phyloP scores from a whole-genome alignment of 2,329 filamentous ascomycete species.

The Microascus cirrosus region DNA sequence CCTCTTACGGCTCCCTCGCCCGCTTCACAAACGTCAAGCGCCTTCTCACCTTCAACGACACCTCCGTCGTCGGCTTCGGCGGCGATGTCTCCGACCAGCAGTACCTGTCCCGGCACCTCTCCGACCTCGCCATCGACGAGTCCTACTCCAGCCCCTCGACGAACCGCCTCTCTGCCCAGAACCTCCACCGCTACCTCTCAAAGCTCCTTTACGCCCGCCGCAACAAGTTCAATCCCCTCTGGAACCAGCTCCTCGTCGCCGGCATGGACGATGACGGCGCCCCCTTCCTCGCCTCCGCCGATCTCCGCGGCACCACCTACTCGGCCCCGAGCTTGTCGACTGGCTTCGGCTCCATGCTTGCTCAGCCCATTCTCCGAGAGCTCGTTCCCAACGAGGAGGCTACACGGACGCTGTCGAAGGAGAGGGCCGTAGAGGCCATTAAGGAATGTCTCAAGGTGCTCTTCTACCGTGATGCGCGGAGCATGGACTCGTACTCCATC shows the following conservation, averaged over 20 bases:
- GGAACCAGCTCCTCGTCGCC: conserved; percentile 90
- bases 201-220: conserved; percentile 95
- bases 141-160: conserved; percentile 51
- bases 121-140: conserved; percentile 77
- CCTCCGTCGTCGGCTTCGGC: conserved; percentile 82
- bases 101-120: conserved; percentile 86
- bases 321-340: conserved; percentile 80
- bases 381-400: conserved; percentile 76
- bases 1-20: conserved; percentile 93
- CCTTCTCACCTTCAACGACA: conserved; percentile 76
- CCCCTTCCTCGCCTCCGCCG: conserved; percentile 85
- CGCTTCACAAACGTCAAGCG: conserved; percentile 96
- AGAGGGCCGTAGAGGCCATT: conserved; percentile 69
- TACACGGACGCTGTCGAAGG: conserved; percentile 58
- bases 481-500: conserved; percentile 82
- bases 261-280: conserved; percentile 69
- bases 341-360: conserved; percentile 86
- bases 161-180: conserved; percentile 67
- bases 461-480: conserved; percentile 92
- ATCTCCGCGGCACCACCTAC: conserved; percentile 89
- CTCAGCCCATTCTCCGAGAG: conserved; percentile 80
- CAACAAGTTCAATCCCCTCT: conserved; percentile 91
- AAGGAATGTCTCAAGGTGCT: conserved; percentile 97
- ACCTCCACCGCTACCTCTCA: conserved; percentile 90
- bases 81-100: conserved; percentile 99